These are phyloP conservation scores for Schizopora paradoxa DNA, from an alignment of 1,284 basidiomycete genomes.

Conservation along the genomic window DNA sequence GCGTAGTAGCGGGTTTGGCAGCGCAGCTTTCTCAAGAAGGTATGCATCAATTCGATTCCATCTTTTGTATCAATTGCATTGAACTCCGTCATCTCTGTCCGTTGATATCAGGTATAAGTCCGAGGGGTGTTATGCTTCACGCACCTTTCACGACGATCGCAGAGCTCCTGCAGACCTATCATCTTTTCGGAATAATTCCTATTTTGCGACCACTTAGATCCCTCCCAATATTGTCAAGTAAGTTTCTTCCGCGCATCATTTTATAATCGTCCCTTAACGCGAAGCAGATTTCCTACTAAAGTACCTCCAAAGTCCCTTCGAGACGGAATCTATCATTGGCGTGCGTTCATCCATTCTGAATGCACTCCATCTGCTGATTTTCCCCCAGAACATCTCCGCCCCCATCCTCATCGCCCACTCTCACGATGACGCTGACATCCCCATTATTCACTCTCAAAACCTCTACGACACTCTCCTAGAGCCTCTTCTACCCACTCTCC, in stretches of 20 bases:
- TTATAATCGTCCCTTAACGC: background rate
- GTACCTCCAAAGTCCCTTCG: slow-evolving; percentile 59
- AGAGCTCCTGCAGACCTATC: slow-evolving; percentile 66
- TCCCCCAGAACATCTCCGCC: slow-evolving; percentile 49
- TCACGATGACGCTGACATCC: slow-evolving; percentile 78
- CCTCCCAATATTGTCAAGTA: slow-evolving; percentile 68
- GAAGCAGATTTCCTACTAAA: slow-evolving; percentile 54
- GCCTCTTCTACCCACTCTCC: slow-evolving; percentile 49
- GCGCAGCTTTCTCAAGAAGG: slow-evolving; percentile 53
- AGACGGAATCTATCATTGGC: slow-evolving; percentile 54
- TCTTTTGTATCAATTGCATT: background rate
- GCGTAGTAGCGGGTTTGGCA: slow-evolving; percentile 61
- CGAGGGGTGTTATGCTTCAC: slow-evolving; percentile 64
- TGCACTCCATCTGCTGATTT: slow-evolving; percentile 9
- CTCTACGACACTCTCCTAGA: slow-evolving; percentile 70
- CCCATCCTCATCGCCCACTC: slow-evolving; percentile 79
- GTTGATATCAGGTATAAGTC: slow-evolving; percentile 24
- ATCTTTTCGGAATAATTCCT: slow-evolving; percentile 65
- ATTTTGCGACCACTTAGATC: slow-evolving; percentile 63
- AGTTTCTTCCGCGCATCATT: slow-evolving; percentile 26
- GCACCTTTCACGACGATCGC: slow-evolving; percentile 73
- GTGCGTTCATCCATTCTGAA: slow-evolving; percentile 1
- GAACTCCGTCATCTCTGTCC: background rate
- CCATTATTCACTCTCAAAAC: slow-evolving; percentile 65
- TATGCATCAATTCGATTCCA: slow-evolving; percentile 21